These are phyloP conservation scores for Pyrenophora teres DNA, from an alignment of 2,329 filamentous ascomycete genomes.

Conservation along the genomic window DNA sequence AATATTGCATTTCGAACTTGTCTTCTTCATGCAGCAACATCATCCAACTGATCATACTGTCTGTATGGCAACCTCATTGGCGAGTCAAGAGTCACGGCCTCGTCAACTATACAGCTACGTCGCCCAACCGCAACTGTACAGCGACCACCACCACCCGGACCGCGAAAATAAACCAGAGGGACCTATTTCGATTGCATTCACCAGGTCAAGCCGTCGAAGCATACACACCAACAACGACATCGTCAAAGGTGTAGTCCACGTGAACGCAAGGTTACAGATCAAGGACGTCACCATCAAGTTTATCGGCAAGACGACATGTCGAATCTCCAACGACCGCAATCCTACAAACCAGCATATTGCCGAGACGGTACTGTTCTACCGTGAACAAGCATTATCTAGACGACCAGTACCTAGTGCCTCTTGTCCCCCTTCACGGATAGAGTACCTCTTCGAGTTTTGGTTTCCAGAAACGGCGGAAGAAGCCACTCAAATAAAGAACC, in stretches of 20 bases:
- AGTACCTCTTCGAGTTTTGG: conserved; percentile 31
- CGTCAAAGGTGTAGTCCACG: conserved; percentile 25
- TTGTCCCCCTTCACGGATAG: conserved; percentile 20
- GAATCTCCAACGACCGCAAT: conserved; percentile 19
- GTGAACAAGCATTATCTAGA: conserved; percentile 12
- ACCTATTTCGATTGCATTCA: conserved; percentile 23
- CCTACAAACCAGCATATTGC: conserved; percentile 20
- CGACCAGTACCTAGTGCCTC: conserved; percentile 15
- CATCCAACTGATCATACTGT: neutral
- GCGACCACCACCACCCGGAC: conserved; percentile 24
- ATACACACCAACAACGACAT: conserved; percentile 29
- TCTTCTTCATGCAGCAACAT: neutral
- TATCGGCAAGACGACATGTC: conserved; percentile 24
- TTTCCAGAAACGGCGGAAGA: conserved; percentile 25
- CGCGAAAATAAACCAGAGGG: conserved; percentile 23
- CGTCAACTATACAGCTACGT: conserved; percentile 26
- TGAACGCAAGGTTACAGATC: conserved; percentile 16
- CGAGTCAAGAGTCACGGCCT: conserved; percentile 8
- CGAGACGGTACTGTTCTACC: conserved; percentile 18
- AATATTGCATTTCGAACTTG: neutral
- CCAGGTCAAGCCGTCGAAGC: conserved; percentile 20
- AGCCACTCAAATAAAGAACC: conserved; percentile 13
- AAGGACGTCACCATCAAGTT: conserved; percentile 24
- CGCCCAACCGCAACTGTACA: conserved; percentile 22
- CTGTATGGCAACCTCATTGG: conserved; percentile 8